Evolutionary conservation across 805 yeast genomes (phyloP).

Genomic region (Kodamaea kaohsiungensis): DNA sequence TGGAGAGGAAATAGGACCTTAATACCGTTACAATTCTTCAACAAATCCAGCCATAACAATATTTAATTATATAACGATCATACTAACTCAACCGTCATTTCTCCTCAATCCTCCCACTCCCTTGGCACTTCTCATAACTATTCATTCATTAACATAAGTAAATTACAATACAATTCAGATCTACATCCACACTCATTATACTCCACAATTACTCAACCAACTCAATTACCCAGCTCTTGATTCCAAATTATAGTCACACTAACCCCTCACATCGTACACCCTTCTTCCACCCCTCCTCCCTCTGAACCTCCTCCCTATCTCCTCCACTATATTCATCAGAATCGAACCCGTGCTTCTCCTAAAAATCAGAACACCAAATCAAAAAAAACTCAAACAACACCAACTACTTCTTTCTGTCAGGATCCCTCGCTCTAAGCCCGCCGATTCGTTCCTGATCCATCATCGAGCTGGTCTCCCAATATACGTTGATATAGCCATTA

Average conservation of each 20-base stretch:
- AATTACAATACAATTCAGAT: no score
- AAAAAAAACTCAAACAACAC: conserved; percentile 2
- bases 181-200: background rate
- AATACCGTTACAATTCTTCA: no score
- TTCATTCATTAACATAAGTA: background rate
- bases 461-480: conserved; percentile 3
- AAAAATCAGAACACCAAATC: conserved; percentile 4
- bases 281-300: background rate
- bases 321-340: background rate
- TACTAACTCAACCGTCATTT: no score
- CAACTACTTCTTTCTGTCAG: background rate
- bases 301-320: background rate
- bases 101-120: no score
- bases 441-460: background rate
- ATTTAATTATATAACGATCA: no score
- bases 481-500: background rate
- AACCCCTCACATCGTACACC: background rate
- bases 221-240: background rate
- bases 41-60: no score
- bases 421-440: background rate
- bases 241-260: background rate
- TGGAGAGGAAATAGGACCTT: no score
- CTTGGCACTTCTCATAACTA: no score
- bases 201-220: background rate
- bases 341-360: background rate